phyloP scores from a whole-genome alignment of 2,329 filamentous ascomycete species.

The Trichoderma koningii region DNA sequence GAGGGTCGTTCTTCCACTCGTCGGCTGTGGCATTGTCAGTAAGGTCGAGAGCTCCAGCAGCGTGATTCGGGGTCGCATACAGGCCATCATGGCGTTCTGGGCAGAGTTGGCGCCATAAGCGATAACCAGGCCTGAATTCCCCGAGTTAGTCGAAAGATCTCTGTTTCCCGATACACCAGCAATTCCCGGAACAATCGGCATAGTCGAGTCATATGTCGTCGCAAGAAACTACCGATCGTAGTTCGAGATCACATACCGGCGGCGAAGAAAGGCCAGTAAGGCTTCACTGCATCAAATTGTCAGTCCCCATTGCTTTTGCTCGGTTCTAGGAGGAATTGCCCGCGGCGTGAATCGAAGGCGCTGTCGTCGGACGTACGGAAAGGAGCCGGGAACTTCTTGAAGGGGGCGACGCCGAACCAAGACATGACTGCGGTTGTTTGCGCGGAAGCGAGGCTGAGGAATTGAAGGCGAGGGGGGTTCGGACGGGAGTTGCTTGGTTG shows the following conservation, averaged over 20 bases:
- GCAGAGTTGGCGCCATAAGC: conserved; percentile 88
- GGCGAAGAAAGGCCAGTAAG: conserved; percentile 90
- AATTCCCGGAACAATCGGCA: conserved; percentile 8
- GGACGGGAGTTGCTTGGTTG: conserved; percentile 36
- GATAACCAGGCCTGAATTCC: conserved; percentile 70
- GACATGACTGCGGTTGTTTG: conserved; percentile 63
- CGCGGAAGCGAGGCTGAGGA: conserved; percentile 34
- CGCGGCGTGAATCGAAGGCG: conserved; percentile 27
- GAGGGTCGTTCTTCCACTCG: conserved; percentile 96
- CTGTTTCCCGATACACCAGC: neutral
- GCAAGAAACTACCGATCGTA: neutral
- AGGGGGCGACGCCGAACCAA: conserved; percentile 65
- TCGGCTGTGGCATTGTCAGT: conserved; percentile 61
- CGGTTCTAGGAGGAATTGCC: conserved; percentile 27
- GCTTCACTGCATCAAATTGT: conserved; percentile 65
- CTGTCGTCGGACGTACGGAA: conserved; percentile 67
- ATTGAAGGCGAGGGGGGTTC: conserved; percentile 39
- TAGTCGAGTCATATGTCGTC: neutral
- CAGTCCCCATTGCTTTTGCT: conserved; percentile 31
- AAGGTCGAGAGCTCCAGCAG: neutral
- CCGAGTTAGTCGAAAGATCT: conserved; percentile 30
- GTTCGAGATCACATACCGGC: conserved; percentile 70
- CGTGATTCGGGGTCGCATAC: conserved; percentile 52
- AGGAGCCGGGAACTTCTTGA: conserved; percentile 80
- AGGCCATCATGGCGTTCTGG: conserved; percentile 73